Evolutionary conservation across 2,329 filamentous ascomycete genomes (phyloP).

Genomic region (Chaetomiaceae sp.): DNA sequence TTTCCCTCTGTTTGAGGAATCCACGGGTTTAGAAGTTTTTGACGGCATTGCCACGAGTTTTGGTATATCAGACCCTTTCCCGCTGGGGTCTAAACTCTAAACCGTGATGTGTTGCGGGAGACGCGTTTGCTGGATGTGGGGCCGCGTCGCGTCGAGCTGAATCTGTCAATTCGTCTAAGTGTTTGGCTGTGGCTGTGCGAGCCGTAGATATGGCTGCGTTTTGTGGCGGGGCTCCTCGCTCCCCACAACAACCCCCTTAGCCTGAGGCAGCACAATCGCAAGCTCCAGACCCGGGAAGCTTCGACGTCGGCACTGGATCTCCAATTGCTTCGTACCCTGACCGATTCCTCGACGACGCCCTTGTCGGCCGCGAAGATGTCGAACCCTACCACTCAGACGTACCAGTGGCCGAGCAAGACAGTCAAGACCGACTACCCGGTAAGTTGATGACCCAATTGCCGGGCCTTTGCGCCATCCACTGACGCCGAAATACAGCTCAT

Average conservation of each 20-base stretch:
- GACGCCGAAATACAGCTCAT: conserved; percentile 68
- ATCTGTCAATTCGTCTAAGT: not conserved
- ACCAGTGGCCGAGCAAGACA: conserved; percentile 68
- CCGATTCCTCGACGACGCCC: conserved; percentile 26
- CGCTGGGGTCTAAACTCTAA: conserved; percentile 29
- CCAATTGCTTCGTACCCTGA: conserved; percentile 18
- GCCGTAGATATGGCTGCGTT: not conserved
- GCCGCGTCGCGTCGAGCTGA: conserved; percentile 14
- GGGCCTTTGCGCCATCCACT: conserved; percentile 5
- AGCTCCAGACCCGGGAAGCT: conserved; percentile 22
- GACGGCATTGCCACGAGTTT: conserved; percentile 28
- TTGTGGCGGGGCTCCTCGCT: not conserved
- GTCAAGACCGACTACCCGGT: conserved; percentile 84
- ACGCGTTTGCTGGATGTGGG: conserved; percentile 8
- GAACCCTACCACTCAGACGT: conserved; percentile 38
- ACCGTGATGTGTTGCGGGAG: conserved; percentile 27
- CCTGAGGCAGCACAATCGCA: conserved; percentile 22
- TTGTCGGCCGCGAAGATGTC: conserved; percentile 37
- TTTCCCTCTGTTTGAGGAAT: conserved; percentile 18
- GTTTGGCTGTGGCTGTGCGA: conserved; percentile 15
- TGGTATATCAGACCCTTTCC: not conserved
- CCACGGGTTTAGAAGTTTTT: conserved; percentile 15
- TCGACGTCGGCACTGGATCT: conserved; percentile 15
- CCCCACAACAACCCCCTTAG: not conserved
- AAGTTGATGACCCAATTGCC: conserved; percentile 37